Conservation (phyloP, 345 rosid species). For the Bruguiera parviflora region DNA sequence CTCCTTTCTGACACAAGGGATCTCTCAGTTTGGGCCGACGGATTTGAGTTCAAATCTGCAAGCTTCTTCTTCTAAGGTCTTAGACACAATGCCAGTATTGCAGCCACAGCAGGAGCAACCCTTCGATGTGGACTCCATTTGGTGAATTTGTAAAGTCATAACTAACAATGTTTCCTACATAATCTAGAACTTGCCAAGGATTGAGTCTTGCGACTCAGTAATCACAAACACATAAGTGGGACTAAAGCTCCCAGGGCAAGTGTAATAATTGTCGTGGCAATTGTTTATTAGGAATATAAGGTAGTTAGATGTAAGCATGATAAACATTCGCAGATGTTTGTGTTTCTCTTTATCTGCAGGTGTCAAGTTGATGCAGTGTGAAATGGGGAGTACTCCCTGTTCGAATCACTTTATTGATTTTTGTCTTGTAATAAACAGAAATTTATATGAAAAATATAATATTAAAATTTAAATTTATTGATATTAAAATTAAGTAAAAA, state of each 20-base stretch:
- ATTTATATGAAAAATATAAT: too few relatives aligned
- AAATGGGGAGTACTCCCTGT: neutral
- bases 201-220: neutral
- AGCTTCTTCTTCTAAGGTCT: constrained; percentile 49
- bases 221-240: neutral
- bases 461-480: too few relatives aligned
- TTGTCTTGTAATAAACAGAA: too few relatives aligned
- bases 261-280: neutral
- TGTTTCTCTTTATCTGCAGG: neutral
- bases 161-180: constrained; percentile 9
- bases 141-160: constrained; percentile 40
- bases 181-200: constrained; percentile 5
- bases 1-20: constrained; percentile 41
- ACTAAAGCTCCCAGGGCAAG: neutral
- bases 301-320: neutral
- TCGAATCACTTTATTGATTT: too few relatives aligned
- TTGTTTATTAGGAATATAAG: neutral
- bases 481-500: too few relatives aligned
- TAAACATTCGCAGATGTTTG: neutral
- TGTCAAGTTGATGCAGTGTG: neutral
- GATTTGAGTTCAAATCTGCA: constrained; percentile 41
- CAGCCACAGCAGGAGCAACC: constrained; percentile 66
- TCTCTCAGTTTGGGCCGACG: constrained; percentile 16
- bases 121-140: constrained; percentile 74
- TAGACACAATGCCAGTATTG: constrained; percentile 32